Base-by-base conservation (phyloP, 2,329 filamentous ascomycete genomes). In the Apiospora sp. region DNA sequence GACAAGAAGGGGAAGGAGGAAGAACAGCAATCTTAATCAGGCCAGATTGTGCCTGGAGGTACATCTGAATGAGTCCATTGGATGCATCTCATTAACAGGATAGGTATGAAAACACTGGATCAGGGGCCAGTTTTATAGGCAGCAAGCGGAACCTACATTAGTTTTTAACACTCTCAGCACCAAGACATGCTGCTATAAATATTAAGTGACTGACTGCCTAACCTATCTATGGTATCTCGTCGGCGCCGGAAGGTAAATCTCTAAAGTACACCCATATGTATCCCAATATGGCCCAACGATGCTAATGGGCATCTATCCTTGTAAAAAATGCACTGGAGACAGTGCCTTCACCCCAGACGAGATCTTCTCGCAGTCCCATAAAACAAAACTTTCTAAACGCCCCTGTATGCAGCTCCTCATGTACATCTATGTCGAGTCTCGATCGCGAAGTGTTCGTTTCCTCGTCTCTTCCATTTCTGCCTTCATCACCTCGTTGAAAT, bases 401-500 rank as follows among this genome's bases (percentile, higher is more conserved):
- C 67, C 30, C 19, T 16, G 19, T 49, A 24, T n/a, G 48, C 48
- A 34, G n/a, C 30, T 30, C 48, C 22, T 27, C 24, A 34, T 44
- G 14, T 43, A 41, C 22, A 6, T 49, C 67, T 49, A 49, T 7
- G n/a, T 7, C 27, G 44, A 19, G 24, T 69, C 37, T 67, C 67
- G 77, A 51, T 79, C 75, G 5, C 71, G 75, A 22, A 81, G 37
- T n/a, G 79, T 81, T 43, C 76, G 75, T 37, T 69, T 74, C 67
- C 81, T 82, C 2, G 87, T 89, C 61, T 89, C 86, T 37, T 87
- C 85, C 78, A 92, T 78, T 76, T 91, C 89, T 75, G 86, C 84
- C 22, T 80, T 81, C 14, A 91, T 82, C 67, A 86, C 82, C 3
- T 84, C 78, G 79, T 91, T 91, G 78, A 91, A 91, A 69, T 87